These are phyloP conservation scores for Dryadomyces quercus-mongolicae DNA, from an alignment of 2,329 filamentous ascomycete genomes.

Conservation along the genomic window DNA sequence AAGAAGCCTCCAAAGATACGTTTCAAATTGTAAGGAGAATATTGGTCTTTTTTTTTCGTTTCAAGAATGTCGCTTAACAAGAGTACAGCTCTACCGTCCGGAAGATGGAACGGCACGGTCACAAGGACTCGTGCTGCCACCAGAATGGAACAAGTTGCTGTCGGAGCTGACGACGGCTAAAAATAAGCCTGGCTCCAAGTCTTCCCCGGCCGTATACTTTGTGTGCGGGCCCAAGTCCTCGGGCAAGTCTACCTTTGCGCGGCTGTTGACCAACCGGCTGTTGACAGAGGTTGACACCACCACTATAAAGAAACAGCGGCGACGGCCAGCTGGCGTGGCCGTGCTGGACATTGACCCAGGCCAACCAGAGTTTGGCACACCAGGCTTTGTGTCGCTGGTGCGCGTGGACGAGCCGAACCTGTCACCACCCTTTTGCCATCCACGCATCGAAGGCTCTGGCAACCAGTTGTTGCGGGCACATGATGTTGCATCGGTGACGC, in stretches of 20 bases:
- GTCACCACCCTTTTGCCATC: conserved; percentile 55
- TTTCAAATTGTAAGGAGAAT: conserved; percentile 7
- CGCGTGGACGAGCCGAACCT: conserved; percentile 49
- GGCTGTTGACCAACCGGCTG: conserved; percentile 53
- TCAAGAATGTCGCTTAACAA: too few relatives aligned
- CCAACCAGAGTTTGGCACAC: conserved; percentile 61
- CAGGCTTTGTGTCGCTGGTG: conserved; percentile 58
- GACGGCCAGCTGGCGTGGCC: conserved; percentile 28
- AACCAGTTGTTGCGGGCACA: conserved; percentile 46
- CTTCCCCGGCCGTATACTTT: conserved; percentile 28
- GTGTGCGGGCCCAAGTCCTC: conserved; percentile 60
- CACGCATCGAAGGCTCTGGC: conserved; percentile 17
- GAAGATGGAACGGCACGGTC: conserved; percentile 25
- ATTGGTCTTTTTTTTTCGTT: background rate
- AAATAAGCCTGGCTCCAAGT: conserved; percentile 13
- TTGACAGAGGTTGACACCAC: conserved; percentile 31
- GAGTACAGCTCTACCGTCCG: conserved; percentile 38
- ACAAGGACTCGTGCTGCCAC: conserved; percentile 42
- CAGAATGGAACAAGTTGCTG: conserved; percentile 50
- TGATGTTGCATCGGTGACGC: conserved; percentile 51
- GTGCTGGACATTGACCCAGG: conserved; percentile 69
- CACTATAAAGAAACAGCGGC: conserved; percentile 12
- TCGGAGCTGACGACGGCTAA: conserved; percentile 29
- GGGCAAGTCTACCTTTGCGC: conserved; percentile 65
- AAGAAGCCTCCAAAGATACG: background rate